phyloP scores from a whole-genome alignment of 371 early-diverging fungal genomes.

The Zopfochytrium polystomum region DNA sequence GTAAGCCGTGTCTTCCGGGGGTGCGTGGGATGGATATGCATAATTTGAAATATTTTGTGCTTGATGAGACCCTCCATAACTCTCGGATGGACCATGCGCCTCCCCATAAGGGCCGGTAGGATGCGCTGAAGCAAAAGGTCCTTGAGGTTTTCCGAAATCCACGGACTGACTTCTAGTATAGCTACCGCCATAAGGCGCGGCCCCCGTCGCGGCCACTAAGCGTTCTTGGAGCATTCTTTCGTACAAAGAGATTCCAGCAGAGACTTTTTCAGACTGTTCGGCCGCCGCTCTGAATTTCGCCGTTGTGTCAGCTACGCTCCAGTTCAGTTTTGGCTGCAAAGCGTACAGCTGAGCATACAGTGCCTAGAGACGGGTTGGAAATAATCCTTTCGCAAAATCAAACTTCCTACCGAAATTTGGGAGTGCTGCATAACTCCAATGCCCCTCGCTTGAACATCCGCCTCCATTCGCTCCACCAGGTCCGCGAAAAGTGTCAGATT shows the following conservation, averaged over 20 bases:
- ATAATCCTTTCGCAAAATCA: not conserved
- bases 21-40: no score
- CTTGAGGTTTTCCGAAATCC: no score
- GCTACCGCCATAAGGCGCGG: no score
- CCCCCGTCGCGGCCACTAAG: no score
- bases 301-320: conserved; percentile 62
- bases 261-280: conserved; percentile 70
- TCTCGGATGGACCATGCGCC: no score
- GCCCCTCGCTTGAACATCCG: conserved; percentile 37
- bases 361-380: conserved; percentile 14
- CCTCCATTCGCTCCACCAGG: conserved; percentile 56
- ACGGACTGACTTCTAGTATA: no score
- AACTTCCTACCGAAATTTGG: conserved; percentile 34
- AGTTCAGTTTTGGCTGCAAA: conserved; percentile 68
- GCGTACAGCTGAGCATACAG: conserved; percentile 69
- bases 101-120: no score
- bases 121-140: no score
- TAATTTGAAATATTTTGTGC: no score
- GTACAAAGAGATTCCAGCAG: conserved; percentile 72
- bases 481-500: conserved; percentile 67
- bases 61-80: no score
- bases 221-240: conserved; percentile 76
- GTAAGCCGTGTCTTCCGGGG: no score
- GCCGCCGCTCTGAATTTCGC: conserved; percentile 66
- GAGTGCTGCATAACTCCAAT: conserved; percentile 33